These are phyloP conservation scores for Acer saccharum DNA, from an alignment of 345 rosid genomes.

Conservation along the genomic window DNA sequence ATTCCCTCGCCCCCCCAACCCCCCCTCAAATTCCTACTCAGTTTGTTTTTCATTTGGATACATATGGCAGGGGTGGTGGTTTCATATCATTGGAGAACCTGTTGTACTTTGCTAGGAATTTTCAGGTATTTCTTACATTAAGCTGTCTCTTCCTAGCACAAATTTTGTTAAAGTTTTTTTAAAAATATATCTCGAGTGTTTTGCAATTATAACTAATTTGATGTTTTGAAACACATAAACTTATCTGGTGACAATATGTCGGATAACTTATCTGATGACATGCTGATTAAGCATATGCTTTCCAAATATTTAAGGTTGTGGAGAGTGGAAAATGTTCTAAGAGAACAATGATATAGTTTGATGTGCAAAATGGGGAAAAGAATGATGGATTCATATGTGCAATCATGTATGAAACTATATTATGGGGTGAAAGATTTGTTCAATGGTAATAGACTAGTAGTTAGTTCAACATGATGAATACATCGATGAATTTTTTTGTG, in stretches of 20 bases:
- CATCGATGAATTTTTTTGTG: background rate
- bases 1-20: background rate
- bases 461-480: background rate
- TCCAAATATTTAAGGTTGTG: background rate
- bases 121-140: conserved; percentile 55
- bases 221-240: conserved; percentile 2
- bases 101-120: conserved; percentile 80
- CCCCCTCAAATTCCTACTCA: background rate
- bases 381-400: background rate
- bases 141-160: conserved; percentile 2
- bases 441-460: background rate
- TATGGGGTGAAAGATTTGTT: background rate
- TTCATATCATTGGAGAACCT: conserved; percentile 97
- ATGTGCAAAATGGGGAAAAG: background rate
- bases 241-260: background rate
- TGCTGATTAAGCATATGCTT: background rate
- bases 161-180: background rate
- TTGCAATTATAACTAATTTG: background rate
- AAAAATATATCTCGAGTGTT: background rate
- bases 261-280: background rate
- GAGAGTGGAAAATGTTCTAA: too few species aligned
- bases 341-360: background rate
- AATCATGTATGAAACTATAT: background rate
- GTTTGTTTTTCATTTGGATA: conserved; percentile 18
- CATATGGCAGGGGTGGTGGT: conserved; percentile 91